These are phyloP conservation scores for Cylindrotheca fusiformis DNA, from an alignment of 108 stramenopile species.

Conservation along the genomic window DNA sequence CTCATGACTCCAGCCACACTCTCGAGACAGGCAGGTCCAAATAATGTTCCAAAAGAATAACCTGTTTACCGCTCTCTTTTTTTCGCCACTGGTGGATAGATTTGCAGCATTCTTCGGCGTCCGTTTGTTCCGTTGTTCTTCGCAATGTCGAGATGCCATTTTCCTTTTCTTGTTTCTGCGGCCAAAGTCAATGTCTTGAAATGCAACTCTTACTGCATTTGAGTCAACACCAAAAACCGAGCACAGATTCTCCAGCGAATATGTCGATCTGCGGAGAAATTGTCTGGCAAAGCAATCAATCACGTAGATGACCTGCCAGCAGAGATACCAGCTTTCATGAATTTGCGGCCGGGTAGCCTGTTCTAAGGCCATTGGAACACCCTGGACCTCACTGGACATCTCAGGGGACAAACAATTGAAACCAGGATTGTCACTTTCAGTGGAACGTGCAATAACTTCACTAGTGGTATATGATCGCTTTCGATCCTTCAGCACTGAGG, in stretches of 20 bases:
- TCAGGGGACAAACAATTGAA: too few species aligned
- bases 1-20: slow-evolving; percentile 25
- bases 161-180: too few species aligned
- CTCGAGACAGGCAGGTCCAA: slow-evolving; percentile 19
- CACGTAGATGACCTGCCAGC: slow-evolving; percentile 33
- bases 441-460: too few species aligned
- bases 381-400: too few species aligned
- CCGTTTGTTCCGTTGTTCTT: too few species aligned
- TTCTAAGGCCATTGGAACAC: too few species aligned
- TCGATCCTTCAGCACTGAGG: too few species aligned
- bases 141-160: too few species aligned
- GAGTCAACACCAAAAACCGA: background rate
- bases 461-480: too few species aligned
- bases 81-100: background rate
- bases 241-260: background rate
- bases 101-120: background rate
- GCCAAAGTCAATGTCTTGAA: too few species aligned
- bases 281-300: slow-evolving; percentile 1
- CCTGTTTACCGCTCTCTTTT: background rate
- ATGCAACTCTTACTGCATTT: too few species aligned
- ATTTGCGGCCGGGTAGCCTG: background rate
- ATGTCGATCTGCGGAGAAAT: background rate
- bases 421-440: too few species aligned
- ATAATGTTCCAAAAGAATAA: slow-evolving; percentile 23
- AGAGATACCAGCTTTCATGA: slow-evolving; percentile 19